phyloP scores from a whole-genome alignment of 2,329 filamentous ascomycete genomes.

The Stagonosporopsis vannaccii region DNA sequence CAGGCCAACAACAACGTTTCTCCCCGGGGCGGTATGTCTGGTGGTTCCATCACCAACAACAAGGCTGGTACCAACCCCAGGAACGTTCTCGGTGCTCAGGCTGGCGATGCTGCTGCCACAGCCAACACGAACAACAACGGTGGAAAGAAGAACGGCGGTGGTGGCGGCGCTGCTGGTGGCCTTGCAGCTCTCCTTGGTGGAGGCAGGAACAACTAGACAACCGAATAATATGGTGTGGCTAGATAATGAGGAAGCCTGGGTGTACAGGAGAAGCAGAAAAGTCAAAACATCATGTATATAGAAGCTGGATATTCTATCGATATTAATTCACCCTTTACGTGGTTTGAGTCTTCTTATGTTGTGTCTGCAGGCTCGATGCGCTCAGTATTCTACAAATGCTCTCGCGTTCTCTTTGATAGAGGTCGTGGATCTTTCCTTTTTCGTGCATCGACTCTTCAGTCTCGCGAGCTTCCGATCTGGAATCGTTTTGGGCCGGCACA shows the following conservation, averaged over 20 bases:
- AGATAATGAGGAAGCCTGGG: background rate
- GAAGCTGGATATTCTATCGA: conserved; percentile 20
- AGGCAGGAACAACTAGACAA: conserved; percentile 19
- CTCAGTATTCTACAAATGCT: background rate
- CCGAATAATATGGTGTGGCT: background rate
- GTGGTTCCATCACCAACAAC: conserved; percentile 31
- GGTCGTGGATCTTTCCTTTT: no score
- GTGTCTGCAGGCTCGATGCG: background rate
- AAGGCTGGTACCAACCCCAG: conserved; percentile 32
- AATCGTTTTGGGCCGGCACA: no score
- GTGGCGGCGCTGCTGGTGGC: conserved; percentile 12
- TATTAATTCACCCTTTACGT: conserved; percentile 3
- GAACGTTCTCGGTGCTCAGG: conserved; percentile 19
- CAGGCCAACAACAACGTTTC: conserved; percentile 37
- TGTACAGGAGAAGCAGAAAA: background rate
- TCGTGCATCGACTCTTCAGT: no score
- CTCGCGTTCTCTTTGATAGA: no score
- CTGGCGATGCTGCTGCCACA: conserved; percentile 17
- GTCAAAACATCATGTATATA: conserved; percentile 6
- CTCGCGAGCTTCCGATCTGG: no score
- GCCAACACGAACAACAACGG: background rate
- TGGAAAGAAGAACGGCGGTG: conserved; percentile 6
- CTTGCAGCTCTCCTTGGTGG: conserved; percentile 18
- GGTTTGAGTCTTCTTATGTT: background rate
- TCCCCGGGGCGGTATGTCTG: conserved; percentile 29